Evolutionary conservation across 345 rosid genomes (phyloP), one percentile per base, ranked within the genome.

Genomic region (Eutrema heterophyllum): DNA sequence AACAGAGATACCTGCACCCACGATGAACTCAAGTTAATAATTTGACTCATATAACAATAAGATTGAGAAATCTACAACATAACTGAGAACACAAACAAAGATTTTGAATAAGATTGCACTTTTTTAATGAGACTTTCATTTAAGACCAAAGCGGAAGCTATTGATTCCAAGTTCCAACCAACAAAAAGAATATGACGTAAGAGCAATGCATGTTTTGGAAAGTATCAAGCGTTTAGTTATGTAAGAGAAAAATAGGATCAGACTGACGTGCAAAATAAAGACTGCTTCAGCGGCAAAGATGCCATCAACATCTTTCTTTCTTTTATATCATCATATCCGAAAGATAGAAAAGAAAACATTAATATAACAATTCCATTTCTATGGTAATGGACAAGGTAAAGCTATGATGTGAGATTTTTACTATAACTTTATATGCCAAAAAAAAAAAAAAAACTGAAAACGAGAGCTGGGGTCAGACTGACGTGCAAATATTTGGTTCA

Each of bases 401-500:
- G 30, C 62, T 33, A 14, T 11, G 50, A 12, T 56, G 24, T 30
- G 36, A 35, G 66, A 9, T 15, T 56, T 26, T 24, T 36, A 15
- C 24, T 14, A 8, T 10, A 11, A 40, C 44, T 40, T 40, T 40
- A 10, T 21, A 21, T 9, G 7, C 13, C 24, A 0, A 3, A 12
- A 27, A 4, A 10, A 10, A 15, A 45, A 21, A 8, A 48, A 0
- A 53, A 10, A 0, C 1, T 18, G 27, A 18, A 56, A 33, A 35
- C 11, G 7, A 56, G 62, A 16, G 43, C 62, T 55, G 64, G 79
- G 86, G 81, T 83, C 89, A 80, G 85, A 88, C 91, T 85, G 88
- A 84, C 85, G 81, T 85, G 91, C 89, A 86, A 85, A 84, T 61
- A 74, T 74, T 49, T 45, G 38, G 76, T 54, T 88, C 91, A 84